Evolutionary conservation across 2,329 filamentous ascomycete genomes (phyloP), one percentile per base, ranked within the genome.

Genomic region (Phaeosphaeriaceae sp.): DNA sequence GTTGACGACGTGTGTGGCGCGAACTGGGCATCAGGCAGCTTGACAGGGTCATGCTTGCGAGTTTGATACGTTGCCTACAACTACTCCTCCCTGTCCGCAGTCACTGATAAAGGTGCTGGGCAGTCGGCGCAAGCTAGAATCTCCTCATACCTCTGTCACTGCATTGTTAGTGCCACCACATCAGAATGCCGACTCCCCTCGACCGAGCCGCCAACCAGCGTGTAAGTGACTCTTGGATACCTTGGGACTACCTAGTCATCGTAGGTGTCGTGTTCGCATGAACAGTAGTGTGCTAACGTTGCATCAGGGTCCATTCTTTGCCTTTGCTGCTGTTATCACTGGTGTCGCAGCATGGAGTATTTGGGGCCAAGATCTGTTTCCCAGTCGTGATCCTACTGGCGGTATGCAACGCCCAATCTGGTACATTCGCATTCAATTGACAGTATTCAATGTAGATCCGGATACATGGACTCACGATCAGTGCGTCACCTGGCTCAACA

Each of bases 321-420:
- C 72, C 19, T 97, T 97, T 74, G 88, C 90, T 4, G 91, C 91
- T 10, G 84, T 96, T 52, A 86, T 97, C 15, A 91, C 91, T 7
- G 92, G 91, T 1, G 92, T 90, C 1, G 90, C 92, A 17, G 88
- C 87, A 44, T 97, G 91, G 89, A 86, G 87, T 19, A 94, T 97
- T 68, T 96, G 91, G 89, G 92, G 92, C 56, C 85, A 87, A 53
- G 92, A 94, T 62, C 85, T 97, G 71, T 96, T 97, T 70, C 93
- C 93, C 0, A 78, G 85, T 3, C 82, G 88, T 64, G 93, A 97
- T 73, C 92, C 93, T n/a, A 91, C 82, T 25, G 93, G 93, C 59
- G 85, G 92, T 81, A 87, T 81, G 69, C 66, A 24, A 45, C n/a
- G 55, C 49, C 7, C 11, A 9, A 46, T n/a, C 17, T 6, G 48